Conservation (phyloP, 139 green algal genomes). For the Chlorella sorokiniana region DNA sequence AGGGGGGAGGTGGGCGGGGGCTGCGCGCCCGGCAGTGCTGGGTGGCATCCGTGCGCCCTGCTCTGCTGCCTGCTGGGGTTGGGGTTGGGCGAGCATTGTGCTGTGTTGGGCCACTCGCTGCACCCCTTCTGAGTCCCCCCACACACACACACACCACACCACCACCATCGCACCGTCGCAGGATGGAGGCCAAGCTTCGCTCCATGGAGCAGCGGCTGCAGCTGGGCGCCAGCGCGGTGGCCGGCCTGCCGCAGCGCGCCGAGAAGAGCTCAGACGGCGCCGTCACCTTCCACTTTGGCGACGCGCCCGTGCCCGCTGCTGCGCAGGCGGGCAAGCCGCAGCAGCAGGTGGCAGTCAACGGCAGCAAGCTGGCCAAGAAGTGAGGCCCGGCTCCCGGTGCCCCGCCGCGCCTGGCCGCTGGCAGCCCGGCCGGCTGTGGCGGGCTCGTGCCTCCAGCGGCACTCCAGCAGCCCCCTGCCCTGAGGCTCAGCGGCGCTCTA, state of each 20-base stretch:
- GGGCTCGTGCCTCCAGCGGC: neutral
- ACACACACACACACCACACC: too few relatives aligned
- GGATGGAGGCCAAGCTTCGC: constrained; percentile 58
- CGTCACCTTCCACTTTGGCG: constrained; percentile 28
- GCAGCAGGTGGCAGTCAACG: neutral
- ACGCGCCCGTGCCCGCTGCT: neutral
- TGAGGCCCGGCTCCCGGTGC: too few relatives aligned
- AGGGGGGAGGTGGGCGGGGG: neutral
- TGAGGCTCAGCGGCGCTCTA: too few relatives aligned
- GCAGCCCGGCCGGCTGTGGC: neutral
- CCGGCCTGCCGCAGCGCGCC: neutral
- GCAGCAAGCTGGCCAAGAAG: constrained; percentile 1
- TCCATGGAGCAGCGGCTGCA: constrained; percentile 54
- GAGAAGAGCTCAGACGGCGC: neutral
- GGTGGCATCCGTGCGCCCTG: neutral
- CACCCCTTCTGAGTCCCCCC: too few relatives aligned
- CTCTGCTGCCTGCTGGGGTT: neutral
- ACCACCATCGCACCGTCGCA: too few relatives aligned
- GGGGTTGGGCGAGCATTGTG: neutral
- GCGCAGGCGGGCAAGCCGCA: neutral
- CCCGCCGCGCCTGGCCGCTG: too few relatives aligned
- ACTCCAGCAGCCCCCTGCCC: too few relatives aligned
- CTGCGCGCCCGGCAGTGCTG: too few relatives aligned
- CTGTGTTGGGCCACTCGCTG: too few relatives aligned
- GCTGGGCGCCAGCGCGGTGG: constrained; percentile 19